Evolutionary conservation across 352 stramenopile species (phyloP).

Genomic region (Pythium dissotocum): DNA sequence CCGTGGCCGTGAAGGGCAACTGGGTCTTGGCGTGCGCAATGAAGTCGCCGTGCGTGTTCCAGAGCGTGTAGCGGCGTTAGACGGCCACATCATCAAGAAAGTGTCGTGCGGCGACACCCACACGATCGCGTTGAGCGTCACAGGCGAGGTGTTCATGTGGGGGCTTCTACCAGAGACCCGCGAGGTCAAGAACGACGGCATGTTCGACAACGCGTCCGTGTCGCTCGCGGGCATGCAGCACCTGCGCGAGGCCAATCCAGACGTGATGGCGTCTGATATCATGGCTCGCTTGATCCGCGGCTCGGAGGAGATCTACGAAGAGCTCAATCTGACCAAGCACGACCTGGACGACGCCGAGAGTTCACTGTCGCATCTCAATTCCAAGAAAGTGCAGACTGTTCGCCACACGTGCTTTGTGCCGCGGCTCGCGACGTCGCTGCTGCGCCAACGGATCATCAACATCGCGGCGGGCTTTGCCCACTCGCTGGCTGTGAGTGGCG

Average conservation of each 20-base stretch:
- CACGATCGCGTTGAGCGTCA: slow-evolving; percentile 57
- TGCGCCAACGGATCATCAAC: slow-evolving; percentile 45
- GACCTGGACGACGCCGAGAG: slow-evolving; percentile 28
- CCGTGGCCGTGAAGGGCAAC: slow-evolving; percentile 65
- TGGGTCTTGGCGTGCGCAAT: slow-evolving; percentile 46
- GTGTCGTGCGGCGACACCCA: slow-evolving; percentile 79
- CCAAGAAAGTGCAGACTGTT: slow-evolving; percentile 59
- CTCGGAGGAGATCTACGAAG: slow-evolving; percentile 70
- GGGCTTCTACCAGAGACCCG: slow-evolving; percentile 62
- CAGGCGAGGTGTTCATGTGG: slow-evolving; percentile 77
- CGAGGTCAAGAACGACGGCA: slow-evolving; percentile 43
- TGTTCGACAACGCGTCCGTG: slow-evolving; percentile 55
- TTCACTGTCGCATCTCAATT: slow-evolving; percentile 28
- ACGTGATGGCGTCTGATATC: slow-evolving; percentile 44
- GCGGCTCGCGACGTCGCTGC: slow-evolving; percentile 39
- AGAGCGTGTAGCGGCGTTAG: slow-evolving; percentile 49
- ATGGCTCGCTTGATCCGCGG: slow-evolving; percentile 64
- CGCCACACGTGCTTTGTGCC: slow-evolving; percentile 54
- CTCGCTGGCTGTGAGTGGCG: slow-evolving; percentile 57
- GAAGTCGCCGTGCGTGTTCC: slow-evolving; percentile 40
- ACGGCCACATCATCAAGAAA: slow-evolving; percentile 63
- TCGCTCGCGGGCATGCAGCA: slow-evolving; percentile 50
- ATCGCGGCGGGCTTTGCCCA: slow-evolving; percentile 76
- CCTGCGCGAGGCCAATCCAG: slow-evolving; percentile 19
- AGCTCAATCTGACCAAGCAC: slow-evolving; percentile 33